A percentile compares a stretch with the other conserved stretches of the same genome.
These are phyloP conservation scores for Apiospora arundinis DNA, from an alignment of 2,329 filamentous ascomycete species.

Conservation along the genomic window DNA sequence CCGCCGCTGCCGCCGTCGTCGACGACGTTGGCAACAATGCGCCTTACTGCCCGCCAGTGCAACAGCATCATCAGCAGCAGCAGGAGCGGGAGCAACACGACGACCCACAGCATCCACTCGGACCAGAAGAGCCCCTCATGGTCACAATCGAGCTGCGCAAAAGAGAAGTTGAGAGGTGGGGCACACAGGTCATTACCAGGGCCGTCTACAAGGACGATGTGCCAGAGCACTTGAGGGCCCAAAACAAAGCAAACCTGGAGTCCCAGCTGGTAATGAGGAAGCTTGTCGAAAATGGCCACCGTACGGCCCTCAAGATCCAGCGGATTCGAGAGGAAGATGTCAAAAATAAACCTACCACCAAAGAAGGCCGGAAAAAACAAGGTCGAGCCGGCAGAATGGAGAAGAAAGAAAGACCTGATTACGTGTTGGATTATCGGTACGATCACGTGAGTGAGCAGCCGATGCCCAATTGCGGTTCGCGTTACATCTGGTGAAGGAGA, in stretches of 20 bases:
- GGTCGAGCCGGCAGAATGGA: not conserved
- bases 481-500: not conserved
- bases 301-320: not conserved
- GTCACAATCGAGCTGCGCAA: not conserved
- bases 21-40: not conserved
- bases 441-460: not conserved
- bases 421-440: not conserved
- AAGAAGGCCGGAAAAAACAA: not conserved
- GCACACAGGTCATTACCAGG: not conserved
- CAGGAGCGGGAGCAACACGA: not conserved
- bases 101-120: too few species aligned
- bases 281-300: not conserved
- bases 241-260: not conserved
- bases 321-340: not conserved
- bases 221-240: not conserved
- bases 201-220: not conserved
- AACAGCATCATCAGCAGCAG: not conserved
- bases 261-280: not conserved
- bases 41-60: not conserved
- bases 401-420: too few species aligned
- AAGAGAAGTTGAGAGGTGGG: not conserved
- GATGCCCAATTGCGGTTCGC: not conserved
- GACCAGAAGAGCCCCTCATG: too few species aligned
- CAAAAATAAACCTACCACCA: not conserved
- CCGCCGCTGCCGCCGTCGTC: not conserved